Evolutionary conservation across 2,329 filamentous ascomycete species (phyloP), one percentile per base, ranked within the genome.

Genomic region (Teratosphaeria zuluensis): DNA sequence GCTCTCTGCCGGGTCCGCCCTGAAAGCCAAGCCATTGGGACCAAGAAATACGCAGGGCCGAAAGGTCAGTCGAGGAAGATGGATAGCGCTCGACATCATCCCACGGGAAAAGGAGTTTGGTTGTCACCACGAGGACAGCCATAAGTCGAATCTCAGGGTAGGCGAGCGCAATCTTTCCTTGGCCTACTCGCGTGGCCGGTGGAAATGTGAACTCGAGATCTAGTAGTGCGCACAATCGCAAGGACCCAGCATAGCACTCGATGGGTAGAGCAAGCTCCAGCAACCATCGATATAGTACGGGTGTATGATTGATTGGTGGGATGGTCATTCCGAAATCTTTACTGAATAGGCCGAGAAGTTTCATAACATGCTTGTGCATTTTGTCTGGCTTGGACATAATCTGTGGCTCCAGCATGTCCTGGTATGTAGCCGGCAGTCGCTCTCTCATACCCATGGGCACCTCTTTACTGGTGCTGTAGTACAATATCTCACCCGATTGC

Each of bases 101-200:
- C 52, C 96, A 84, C 0, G 92, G 90, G 66, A 90, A 91, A 21
- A 88, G 78, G 2, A 96, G 72, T 66, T 96, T 96, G 3, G 87
- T 84, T 3, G 88, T 84, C 14, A 95, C 79, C 2, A 96, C 77
- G 3, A 96, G 72, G 3, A 90, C 76, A 3, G 85, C 80, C 58
- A 90, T 78, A 1, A 96, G 75, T 51, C 88, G 82, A 5, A 89
- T 77, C 68, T 97, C 94, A 0, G 94, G 90, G 62, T 87, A 81
- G 55, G 84, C 78, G 16, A 85, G 74, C 74, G 73, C 56, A 62
- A 58, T 6, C 6, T 28, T 42, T 19, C 11, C 9, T 46, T 68
- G 56, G 14, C 69, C 61, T 61, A 55, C 72, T 19, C 69, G 32
- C 8, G 21, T 59, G 56, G 63, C 59, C 2, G 42, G 42, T 48